Base-by-base conservation (phyloP, 2,329 filamentous ascomycete species). In the Colletotrichum tabaci region DNA sequence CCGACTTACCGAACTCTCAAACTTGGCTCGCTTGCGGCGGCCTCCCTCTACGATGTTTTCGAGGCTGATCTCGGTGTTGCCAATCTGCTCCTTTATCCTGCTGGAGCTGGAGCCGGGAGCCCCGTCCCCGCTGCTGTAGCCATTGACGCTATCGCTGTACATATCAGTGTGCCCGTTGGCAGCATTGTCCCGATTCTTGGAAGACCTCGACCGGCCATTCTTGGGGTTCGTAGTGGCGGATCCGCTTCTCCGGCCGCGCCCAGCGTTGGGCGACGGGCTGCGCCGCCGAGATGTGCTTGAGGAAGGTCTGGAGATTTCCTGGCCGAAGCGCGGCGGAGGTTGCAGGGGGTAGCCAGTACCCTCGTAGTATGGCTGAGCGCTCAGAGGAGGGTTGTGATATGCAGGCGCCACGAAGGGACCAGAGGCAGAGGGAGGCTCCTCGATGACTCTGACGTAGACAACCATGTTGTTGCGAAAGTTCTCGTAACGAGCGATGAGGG, bases 41-140 rank as follows among this genome's bases (percentile, higher is more conserved):
- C 96, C 95, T 79, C 97, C 96, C 83, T 98, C 96, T 73, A 99
- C 93, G 82, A 99, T 98, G 81, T 99, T 99, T 77, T 98, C 95
- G 76, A 98, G 90, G 81, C 96, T 98, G 79, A 99, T 99, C 77
- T 99, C 96, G 18, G 96, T 97, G 80, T 94, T 98, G 60, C 94
- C 95, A 77, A 98, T 90, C 75, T 94, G 93, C 78, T 98, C 95
- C 82, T 94, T 95, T 77, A 88, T 90, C 81, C 93, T 93, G 77
- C 93, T 92, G 71, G 92, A 92, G 75, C 93, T 88, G 66, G 94
- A 95, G 75, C 90, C 92, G 73, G 93, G 89, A 38, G 92, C 94
- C 73, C 91, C 93, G 75, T 98, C 95, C 76, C 93, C 95, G 81
- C 95, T 97, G 83, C 94, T 97, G 82, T 96, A 96, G 73, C 91